These are phyloP conservation scores for Thymus quinquecostatus DNA, from an alignment of 257 asterid species.

Conservation along the genomic window DNA sequence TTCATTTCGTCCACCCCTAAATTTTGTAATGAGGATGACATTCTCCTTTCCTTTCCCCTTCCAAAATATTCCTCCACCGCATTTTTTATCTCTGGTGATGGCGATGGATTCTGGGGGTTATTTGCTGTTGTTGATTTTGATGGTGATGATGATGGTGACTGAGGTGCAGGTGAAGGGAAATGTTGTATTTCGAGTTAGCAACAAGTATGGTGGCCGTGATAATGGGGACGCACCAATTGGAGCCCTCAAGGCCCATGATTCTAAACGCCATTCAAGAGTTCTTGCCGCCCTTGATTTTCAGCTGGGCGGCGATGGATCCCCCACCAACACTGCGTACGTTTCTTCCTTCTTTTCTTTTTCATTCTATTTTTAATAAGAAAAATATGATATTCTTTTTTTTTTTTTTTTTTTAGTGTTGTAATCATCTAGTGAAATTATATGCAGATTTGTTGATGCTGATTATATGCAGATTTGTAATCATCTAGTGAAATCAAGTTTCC, in stretches of 20 bases:
- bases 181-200: conserved; percentile 41
- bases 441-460: too few species aligned
- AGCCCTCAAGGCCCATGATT: conserved; percentile 51
- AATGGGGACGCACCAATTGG: conserved; percentile 34
- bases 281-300: conserved; percentile 50
- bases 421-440: too few species aligned
- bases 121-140: not conserved
- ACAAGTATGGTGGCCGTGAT: conserved; percentile 48
- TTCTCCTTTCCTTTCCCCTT: not conserved
- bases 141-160: conserved; percentile 20
- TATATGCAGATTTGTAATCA: too few species aligned
- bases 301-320: conserved; percentile 60
- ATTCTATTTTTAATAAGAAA: too few species aligned
- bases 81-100: conserved; percentile 19
- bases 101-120: conserved; percentile 47
- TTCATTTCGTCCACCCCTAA: too few species aligned
- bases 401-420: too few species aligned
- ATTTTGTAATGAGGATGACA: too few species aligned
- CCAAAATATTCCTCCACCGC: too few species aligned
- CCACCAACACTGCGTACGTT: conserved; percentile 27
- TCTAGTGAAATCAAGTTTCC: too few species aligned
- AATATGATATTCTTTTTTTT: too few species aligned
- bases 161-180: conserved; percentile 31
- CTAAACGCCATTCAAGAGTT: conserved; percentile 55
- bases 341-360: not conserved